Percentiles rank a stretch among this genome's conserved stretches.
Conservation (phyloP, 108 stramenopile genomes). For the Cyclotella distinguenda region DNA sequence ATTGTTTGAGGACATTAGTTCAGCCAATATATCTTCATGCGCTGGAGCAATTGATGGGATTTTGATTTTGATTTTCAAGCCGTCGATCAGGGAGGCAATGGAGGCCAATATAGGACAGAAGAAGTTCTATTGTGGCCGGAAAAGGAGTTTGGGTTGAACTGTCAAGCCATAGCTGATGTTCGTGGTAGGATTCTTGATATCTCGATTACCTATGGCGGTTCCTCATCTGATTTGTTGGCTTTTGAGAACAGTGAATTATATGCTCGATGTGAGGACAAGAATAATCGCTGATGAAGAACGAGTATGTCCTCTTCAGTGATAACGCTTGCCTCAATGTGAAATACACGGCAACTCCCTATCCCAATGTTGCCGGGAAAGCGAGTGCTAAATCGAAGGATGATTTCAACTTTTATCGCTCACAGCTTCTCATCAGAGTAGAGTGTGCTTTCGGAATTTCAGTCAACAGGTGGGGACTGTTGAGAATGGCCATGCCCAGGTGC, state of each 20-base stretch:
- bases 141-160: no score
- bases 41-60: no score
- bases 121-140: no score
- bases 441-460: slow-evolving; percentile 17
- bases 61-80: background rate
- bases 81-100: background rate
- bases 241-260: slow-evolving; percentile 11
- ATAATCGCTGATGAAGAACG: background rate
- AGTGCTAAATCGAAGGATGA: background rate
- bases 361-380: background rate
- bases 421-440: background rate
- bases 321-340: background rate
- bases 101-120: background rate
- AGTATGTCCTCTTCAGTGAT: slow-evolving; percentile 1
- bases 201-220: slow-evolving; percentile 5
- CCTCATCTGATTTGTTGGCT: background rate
- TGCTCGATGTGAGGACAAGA: background rate
- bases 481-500: background rate
- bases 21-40: background rate
- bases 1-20: background rate
- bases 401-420: slow-evolving; percentile 1
- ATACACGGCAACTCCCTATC: background rate
- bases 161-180: slow-evolving; percentile 1
- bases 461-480: slow-evolving; percentile 20
- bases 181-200: slow-evolving; percentile 6